phyloP scores from a whole-genome alignment of 306 rosid genomes.

The Geum urbanum region DNA sequence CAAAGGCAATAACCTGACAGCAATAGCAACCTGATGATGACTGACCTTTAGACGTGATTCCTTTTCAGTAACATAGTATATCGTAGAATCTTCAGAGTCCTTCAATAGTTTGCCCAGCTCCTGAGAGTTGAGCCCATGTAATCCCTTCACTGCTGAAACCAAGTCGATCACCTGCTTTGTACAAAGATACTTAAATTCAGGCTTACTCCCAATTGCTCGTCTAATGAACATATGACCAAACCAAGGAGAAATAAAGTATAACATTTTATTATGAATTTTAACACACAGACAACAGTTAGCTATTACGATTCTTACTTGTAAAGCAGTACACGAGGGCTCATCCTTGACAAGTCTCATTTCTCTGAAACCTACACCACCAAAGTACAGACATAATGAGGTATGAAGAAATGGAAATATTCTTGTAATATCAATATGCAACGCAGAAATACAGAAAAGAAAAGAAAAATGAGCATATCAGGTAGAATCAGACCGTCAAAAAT shows the following conservation, averaged over 20 bases:
- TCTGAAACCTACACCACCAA: conserved; percentile 27
- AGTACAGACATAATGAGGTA: neutral
- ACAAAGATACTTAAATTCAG: conserved; percentile 27
- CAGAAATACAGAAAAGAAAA: neutral
- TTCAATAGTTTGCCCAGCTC: conserved; percentile 66
- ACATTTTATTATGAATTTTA: neutral
- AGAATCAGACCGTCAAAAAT: neutral
- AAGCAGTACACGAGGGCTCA: conserved; percentile 46
- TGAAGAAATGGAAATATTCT: neutral
- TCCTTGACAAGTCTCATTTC: conserved; percentile 61
- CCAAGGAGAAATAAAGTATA: neutral
- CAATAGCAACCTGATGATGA: conserved; percentile 3
- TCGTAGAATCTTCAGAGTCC: conserved; percentile 67
- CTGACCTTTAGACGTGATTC: conserved; percentile 56
- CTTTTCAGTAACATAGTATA: conserved; percentile 47
- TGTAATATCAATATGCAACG: neutral
- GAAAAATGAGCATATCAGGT: too few species aligned
- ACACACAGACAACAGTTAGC: neutral
- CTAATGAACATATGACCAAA: neutral
- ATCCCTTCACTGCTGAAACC: conserved; percentile 59
- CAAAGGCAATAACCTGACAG: conserved; percentile 20
- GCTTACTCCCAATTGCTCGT: conserved; percentile 3
- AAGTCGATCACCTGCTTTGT: conserved; percentile 58
- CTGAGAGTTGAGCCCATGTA: conserved; percentile 56
- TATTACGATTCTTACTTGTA: conserved; percentile 49